Evolutionary conservation across 1,284 basidiomycete species (phyloP), one percentile per base, ranked within the genome.

Genomic region (Heliocybe sulcata): DNA sequence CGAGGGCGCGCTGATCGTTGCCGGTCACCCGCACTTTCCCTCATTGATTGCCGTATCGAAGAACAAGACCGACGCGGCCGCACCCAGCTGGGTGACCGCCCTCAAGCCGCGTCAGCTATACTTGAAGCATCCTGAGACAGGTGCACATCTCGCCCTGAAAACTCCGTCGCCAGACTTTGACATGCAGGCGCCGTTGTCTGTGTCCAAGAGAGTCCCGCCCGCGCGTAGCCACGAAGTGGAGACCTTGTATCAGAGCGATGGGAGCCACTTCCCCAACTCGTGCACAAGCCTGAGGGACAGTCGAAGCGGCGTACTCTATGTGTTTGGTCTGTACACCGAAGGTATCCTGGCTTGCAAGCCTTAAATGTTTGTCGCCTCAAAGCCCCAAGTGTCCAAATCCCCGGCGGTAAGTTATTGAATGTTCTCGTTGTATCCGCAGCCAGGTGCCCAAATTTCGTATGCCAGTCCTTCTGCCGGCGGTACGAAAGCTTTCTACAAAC

Each of bases 221-320:
- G 62, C 69, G n/a, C 56, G 61, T 11, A 69, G 67, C 1, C 70
- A 77, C 60, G 70, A 72, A 31, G 56, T 85, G 26, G 69, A 75
- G 60, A 86, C 85, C 0, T 57, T 87, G 20, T 85, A 84, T 67
- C 84, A 85, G 68, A 86, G 84, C 59, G 71, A 81, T 55, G 83
- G 84, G 2, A 68, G 72, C 0, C 74, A 73, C 6, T 83, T 82
- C 59, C 72, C 73, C 14, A 68, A 75, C 2, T 80, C 80, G 12
- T 69, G 73, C 1, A 82, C 81, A 4, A 77, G 72, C 1, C 58
- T 86, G 55, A 65, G 70, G 38, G 82, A 85, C 63, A 65, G 72
- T 0, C 59, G 65, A 16, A 74, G 75, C 0, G 79, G 77, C 0
- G 61, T 59, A 2, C 60, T 85, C 11, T 83, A 80, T 58, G 63